A percentile compares a stretch with the other conserved stretches of the same genome.
Evolutionary conservation across 768 basidiomycete genomes (phyloP).

Genomic region (Psilocybe azurescens): DNA sequence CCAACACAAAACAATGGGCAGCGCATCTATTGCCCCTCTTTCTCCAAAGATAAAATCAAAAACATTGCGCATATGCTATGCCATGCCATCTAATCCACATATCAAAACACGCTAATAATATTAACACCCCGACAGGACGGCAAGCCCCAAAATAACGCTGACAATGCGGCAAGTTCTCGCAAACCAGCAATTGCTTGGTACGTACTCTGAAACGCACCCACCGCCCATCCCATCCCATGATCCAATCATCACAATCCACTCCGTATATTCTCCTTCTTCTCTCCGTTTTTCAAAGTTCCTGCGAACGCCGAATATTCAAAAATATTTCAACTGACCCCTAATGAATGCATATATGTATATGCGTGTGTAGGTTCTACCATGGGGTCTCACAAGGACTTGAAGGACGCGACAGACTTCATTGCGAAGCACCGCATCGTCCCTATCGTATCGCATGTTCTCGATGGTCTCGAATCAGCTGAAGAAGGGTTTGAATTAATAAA

Average conservation of each 20-base stretch:
- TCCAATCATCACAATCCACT: neutral
- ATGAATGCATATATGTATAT: neutral
- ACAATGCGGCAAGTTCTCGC: conserved; percentile 82
- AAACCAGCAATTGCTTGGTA: conserved; percentile 77
- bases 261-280: conserved; percentile 5
- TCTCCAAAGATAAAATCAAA: neutral
- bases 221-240: neutral
- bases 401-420: conserved; percentile 74
- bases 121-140: conserved; percentile 54
- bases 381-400: conserved; percentile 79
- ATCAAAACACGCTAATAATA: conserved; percentile 4
- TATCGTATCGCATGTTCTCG: conserved; percentile 70
- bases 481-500: conserved; percentile 74
- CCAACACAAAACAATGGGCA: neutral
- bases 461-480: conserved; percentile 68
- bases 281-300: neutral
- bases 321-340: conserved; percentile 8
- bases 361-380: conserved; percentile 85
- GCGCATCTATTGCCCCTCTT: conserved; percentile 8
- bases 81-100: neutral
- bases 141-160: conserved; percentile 59
- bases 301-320: neutral
- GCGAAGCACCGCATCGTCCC: conserved; percentile 70
- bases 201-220: conserved; percentile 18
- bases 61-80: neutral